A percentile compares a stretch with the other conserved stretches of the same genome.
Evolutionary conservation across 257 asterid species (phyloP).

Genomic region (Prunella vulgaris): DNA sequence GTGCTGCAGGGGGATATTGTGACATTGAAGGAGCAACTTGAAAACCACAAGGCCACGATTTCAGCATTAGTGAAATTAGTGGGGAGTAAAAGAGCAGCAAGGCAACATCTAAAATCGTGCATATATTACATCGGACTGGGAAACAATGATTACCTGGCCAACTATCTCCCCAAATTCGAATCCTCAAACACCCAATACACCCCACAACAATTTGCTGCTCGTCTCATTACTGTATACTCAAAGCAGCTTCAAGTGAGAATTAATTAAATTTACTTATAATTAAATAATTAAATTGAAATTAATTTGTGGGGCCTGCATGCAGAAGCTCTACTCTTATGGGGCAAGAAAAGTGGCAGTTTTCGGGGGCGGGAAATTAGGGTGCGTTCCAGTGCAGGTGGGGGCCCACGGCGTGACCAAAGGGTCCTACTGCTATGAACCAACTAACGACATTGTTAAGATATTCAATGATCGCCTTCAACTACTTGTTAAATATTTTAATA

Average conservation of each 20-base stretch:
- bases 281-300: too few relatives aligned
- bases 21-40: slow-evolving; percentile 26
- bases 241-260: slow-evolving; percentile 32
- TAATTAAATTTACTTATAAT: neutral
- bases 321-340: slow-evolving; percentile 41
- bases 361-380: slow-evolving; percentile 35
- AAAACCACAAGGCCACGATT: slow-evolving; percentile 19
- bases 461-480: slow-evolving; percentile 28
- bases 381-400: slow-evolving; percentile 29
- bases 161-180: slow-evolving; percentile 28
- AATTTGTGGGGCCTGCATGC: slow-evolving; percentile 6
- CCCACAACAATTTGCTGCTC: slow-evolving; percentile 27
- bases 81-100: slow-evolving; percentile 6
- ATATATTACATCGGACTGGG: slow-evolving; percentile 32
- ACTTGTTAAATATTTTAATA: slow-evolving; percentile 24
- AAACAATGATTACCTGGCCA: slow-evolving; percentile 36
- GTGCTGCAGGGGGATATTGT: slow-evolving; percentile 32
- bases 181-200: slow-evolving; percentile 7
- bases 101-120: slow-evolving; percentile 16
- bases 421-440: slow-evolving; percentile 33
- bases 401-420: slow-evolving; percentile 23
- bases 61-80: slow-evolving; percentile 3
- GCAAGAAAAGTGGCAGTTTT: slow-evolving; percentile 46
- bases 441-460: slow-evolving; percentile 19
- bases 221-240: slow-evolving; percentile 23